Conservation (phyloP, 2,329 filamentous ascomycete genomes). For the Clarireedia hainanense region DNA sequence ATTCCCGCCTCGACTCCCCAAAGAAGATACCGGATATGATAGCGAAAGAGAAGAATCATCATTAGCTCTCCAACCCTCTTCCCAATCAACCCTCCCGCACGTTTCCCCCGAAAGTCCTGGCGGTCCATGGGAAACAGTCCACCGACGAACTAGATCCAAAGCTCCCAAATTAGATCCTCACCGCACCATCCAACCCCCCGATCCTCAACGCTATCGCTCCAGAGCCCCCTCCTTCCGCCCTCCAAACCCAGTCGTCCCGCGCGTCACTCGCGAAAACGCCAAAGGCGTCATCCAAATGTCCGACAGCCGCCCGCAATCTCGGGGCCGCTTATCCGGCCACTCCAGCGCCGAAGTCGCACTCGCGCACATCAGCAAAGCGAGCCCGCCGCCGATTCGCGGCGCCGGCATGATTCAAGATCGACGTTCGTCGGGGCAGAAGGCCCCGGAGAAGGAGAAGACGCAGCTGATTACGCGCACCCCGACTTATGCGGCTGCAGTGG, state of each 20-base stretch:
- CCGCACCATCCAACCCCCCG: slow-evolving; percentile 34
- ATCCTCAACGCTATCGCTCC: slow-evolving; percentile 37
- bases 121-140: slow-evolving; percentile 21
- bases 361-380: slow-evolving; percentile 34
- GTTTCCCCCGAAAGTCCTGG: slow-evolving; percentile 11
- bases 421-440: slow-evolving; percentile 11
- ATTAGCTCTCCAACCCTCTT: slow-evolving; percentile 13
- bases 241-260: slow-evolving; percentile 20
- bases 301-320: slow-evolving; percentile 14
- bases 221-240: slow-evolving; percentile 35
- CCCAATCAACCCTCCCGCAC: not conserved
- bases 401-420: slow-evolving; percentile 25
- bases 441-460: slow-evolving; percentile 14
- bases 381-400: slow-evolving; percentile 29
- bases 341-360: slow-evolving; percentile 37
- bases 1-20: slow-evolving; percentile 13
- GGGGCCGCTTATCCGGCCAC: slow-evolving; percentile 24
- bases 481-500: slow-evolving; percentile 26
- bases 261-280: slow-evolving; percentile 22
- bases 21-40: slow-evolving; percentile 24
- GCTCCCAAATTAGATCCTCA: slow-evolving; percentile 30
- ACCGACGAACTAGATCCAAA: slow-evolving; percentile 13
- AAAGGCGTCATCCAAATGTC: slow-evolving; percentile 19
- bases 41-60: slow-evolving; percentile 23
- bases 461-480: slow-evolving; percentile 23